Evolutionary conservation across 202 grass and related monocot species (phyloP).

Genomic region (Brachypodium distachyon): DNA sequence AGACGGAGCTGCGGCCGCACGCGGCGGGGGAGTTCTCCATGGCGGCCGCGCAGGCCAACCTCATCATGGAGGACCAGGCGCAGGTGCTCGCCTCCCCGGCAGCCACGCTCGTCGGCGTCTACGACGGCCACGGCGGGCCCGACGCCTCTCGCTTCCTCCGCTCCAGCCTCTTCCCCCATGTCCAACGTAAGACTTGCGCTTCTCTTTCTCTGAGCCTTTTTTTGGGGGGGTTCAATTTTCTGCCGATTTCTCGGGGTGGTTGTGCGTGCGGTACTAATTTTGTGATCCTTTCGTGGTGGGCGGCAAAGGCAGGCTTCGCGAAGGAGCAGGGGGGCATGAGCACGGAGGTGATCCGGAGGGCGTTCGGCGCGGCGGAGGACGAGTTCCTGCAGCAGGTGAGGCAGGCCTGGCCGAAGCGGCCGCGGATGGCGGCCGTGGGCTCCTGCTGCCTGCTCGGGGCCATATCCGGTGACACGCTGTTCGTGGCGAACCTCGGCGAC

Average conservation of each 20-base stretch:
- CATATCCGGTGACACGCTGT: conserved; percentile 67
- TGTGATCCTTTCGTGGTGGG: neutral
- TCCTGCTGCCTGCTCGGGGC: conserved; percentile 74
- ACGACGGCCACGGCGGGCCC: conserved; percentile 80
- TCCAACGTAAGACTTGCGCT: conserved; percentile 44
- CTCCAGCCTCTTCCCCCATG: conserved; percentile 56
- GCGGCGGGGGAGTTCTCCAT: conserved; percentile 91
- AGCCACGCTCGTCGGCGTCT: conserved; percentile 78
- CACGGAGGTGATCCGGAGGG: conserved; percentile 60
- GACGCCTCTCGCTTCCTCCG: conserved; percentile 76
- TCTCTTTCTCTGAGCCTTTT: neutral
- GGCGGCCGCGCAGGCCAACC: conserved; percentile 83
- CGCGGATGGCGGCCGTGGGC: conserved; percentile 63
- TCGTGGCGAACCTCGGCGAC: conserved; percentile 86
- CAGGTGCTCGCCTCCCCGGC: conserved; percentile 81
- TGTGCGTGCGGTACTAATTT: neutral
- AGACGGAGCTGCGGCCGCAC: conserved; percentile 80
- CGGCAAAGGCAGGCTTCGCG: conserved; percentile 41
- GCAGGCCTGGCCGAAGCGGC: conserved; percentile 41
- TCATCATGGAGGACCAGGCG: conserved; percentile 76
- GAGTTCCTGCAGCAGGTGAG: conserved; percentile 76
- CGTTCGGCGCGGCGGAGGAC: conserved; percentile 70
- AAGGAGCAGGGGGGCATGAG: conserved; percentile 67
- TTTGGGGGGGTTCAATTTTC: too few species aligned
- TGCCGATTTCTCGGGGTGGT: neutral